These are phyloP conservation scores for Anthoceros angustus DNA, from an alignment of 225 moss, liverwort and hornwort genomes.

Conservation along the genomic window DNA sequence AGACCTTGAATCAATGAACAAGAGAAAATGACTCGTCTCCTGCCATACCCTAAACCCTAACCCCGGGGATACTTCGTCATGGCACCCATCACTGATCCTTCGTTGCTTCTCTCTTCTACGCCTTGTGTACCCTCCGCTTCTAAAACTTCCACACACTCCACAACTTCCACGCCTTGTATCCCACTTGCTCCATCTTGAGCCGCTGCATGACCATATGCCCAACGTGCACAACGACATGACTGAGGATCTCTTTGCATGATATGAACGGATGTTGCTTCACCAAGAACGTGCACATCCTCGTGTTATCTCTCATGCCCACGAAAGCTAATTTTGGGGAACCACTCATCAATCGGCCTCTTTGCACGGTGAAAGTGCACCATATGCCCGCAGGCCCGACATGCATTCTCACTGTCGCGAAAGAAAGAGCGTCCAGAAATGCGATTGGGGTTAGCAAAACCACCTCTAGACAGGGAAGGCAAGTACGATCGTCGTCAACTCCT, in stretches of 20 bases:
- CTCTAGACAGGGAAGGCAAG: slow-evolving; percentile 62
- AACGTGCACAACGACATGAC: no score
- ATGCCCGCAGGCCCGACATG: slow-evolving; percentile 36
- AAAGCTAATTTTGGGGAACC: slow-evolving; percentile 41
- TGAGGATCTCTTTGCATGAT: no score
- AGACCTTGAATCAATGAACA: neutral
- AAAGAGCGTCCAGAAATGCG: no score
- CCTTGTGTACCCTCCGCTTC: slow-evolving; percentile 35
- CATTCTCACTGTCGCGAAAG: no score
- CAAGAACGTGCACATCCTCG: neutral
- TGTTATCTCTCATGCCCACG: slow-evolving; percentile 42
- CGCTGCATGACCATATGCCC: no score
- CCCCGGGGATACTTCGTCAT: slow-evolving; percentile 42
- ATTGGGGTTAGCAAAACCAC: no score
- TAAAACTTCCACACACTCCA: slow-evolving; percentile 14
- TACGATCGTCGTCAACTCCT: slow-evolving; percentile 47
- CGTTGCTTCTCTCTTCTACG: slow-evolving; percentile 25
- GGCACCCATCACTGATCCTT: slow-evolving; percentile 32
- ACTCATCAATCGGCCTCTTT: slow-evolving; percentile 31
- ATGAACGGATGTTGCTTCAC: neutral
- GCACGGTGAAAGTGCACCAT: slow-evolving; percentile 47
- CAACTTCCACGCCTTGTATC: no score
- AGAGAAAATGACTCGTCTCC: slow-evolving; percentile 7
- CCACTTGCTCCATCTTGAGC: no score
- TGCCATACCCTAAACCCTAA: slow-evolving; percentile 26